These are phyloP conservation scores for Botrytis squamosa DNA, from an alignment of 2,329 filamentous ascomycete genomes.

Conservation along the genomic window DNA sequence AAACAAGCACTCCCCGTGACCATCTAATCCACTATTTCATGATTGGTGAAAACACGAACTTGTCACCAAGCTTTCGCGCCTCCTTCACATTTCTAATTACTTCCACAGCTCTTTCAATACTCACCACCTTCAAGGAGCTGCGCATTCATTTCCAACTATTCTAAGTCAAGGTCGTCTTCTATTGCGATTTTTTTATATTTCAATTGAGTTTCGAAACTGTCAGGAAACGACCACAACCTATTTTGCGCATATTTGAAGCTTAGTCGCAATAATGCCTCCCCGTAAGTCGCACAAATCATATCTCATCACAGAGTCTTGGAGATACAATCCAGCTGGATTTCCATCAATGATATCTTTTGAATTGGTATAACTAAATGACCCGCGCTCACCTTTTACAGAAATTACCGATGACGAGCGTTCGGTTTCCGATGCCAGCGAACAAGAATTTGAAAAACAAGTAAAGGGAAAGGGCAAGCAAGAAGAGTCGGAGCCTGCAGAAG, in stretches of 20 bases:
- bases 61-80: neutral
- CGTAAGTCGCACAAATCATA: slow-evolving; percentile 32
- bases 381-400: slow-evolving; percentile 33
- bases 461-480: slow-evolving; percentile 27
- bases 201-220: neutral
- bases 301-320: neutral
- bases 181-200: neutral
- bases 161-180: neutral
- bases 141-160: neutral
- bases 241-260: neutral
- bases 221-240: neutral
- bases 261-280: slow-evolving; percentile 34
- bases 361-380: slow-evolving; percentile 23
- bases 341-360: neutral
- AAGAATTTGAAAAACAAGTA: neutral
- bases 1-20: neutral
- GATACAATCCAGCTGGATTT: neutral
- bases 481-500: slow-evolving; percentile 28
- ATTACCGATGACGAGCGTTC: slow-evolving; percentile 38
- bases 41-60: slow-evolving; percentile 6
- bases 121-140: neutral
- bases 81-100: neutral
- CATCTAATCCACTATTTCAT: neutral
- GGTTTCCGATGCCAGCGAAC: slow-evolving; percentile 39
- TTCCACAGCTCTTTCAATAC: neutral